A percentile compares a stretch with the other conserved stretches of the same genome.
These are phyloP conservation scores for Geosmithia flava DNA, from an alignment of 2,329 filamentous ascomycete genomes.

Conservation along the genomic window DNA sequence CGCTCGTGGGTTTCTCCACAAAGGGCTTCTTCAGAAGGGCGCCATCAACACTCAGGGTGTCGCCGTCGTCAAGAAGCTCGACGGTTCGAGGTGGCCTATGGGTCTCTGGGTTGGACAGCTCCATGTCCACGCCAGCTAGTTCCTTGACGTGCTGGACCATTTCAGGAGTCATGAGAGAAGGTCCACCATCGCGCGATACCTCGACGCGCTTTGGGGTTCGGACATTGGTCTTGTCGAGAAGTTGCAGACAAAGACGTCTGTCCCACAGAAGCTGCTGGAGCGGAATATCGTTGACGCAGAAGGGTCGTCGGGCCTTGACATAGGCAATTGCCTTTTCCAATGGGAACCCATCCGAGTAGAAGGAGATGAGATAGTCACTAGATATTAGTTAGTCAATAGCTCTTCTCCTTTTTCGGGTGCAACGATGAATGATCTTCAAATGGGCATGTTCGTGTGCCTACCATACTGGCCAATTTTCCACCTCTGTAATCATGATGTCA, in stretches of 20 bases:
- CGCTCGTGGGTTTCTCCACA: slow-evolving; percentile 96
- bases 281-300: slow-evolving; percentile 92
- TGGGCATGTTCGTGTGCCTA: slow-evolving; percentile 20
- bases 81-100: slow-evolving; percentile 58
- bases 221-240: slow-evolving; percentile 81
- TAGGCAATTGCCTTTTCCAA: slow-evolving; percentile 96
- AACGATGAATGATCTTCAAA: background rate
- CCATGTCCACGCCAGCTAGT: slow-evolving; percentile 64
- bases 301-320: slow-evolving; percentile 82
- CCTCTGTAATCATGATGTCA: slow-evolving; percentile 33
- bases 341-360: slow-evolving; percentile 96
- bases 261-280: slow-evolving; percentile 99
- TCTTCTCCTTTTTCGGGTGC: too few species aligned
- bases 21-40: slow-evolving; percentile 78
- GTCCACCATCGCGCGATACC: slow-evolving; percentile 87
- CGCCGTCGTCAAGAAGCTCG: slow-evolving; percentile 79
- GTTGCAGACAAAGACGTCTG: slow-evolving; percentile 73
- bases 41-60: slow-evolving; percentile 81
- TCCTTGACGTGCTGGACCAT: slow-evolving; percentile 70
- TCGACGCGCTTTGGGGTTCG: slow-evolving; percentile 82
- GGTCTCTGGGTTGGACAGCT: slow-evolving; percentile 53
- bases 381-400: background rate
- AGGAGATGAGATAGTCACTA: slow-evolving; percentile 88
- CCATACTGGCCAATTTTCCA: slow-evolving; percentile 93
- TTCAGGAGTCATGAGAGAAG: slow-evolving; percentile 63